Percentiles rank a stretch among this genome's conserved stretches.
phyloP scores from a whole-genome alignment of 179 eudicot genomes.

The Carnegiea gigantea region DNA sequence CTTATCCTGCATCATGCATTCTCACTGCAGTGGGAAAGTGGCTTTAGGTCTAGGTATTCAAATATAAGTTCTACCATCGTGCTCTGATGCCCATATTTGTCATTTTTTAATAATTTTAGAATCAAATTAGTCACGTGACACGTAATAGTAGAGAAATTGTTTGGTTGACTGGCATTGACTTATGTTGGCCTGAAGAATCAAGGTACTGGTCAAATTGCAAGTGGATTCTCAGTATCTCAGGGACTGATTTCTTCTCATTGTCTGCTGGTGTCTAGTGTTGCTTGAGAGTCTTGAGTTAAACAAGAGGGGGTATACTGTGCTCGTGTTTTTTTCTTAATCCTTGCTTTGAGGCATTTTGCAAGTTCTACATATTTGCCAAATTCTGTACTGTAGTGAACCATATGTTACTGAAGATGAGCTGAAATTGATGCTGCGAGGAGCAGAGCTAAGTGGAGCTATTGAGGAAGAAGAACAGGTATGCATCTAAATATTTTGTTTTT shows the following conservation, averaged over 20 bases:
- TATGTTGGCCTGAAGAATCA: background rate
- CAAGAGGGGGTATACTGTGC: constrained; percentile 7
- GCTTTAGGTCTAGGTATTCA: background rate
- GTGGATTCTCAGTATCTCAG: constrained; percentile 3
- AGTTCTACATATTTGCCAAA: constrained; percentile 18
- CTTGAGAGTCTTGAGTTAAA: constrained; percentile 4
- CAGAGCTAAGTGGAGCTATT: constrained; percentile 93
- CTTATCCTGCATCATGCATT: background rate
- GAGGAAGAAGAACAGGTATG: constrained; percentile 98
- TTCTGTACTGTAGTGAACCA: constrained; percentile 60
- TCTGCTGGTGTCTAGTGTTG: constrained; percentile 9
- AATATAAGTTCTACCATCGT: background rate
- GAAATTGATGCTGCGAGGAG: constrained; percentile 95
- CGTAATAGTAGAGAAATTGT: background rate
- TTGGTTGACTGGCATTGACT: background rate
- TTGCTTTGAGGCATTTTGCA: constrained; percentile 10
- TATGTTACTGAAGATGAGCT: constrained; percentile 96
- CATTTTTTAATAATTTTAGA: background rate
- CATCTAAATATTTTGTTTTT: background rate
- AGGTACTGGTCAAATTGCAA: background rate
- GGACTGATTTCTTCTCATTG: constrained; percentile 1
- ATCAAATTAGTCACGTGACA: background rate
- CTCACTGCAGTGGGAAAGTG: background rate
- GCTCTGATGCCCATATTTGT: background rate
- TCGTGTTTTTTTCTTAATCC: constrained; percentile 11